Percentiles rank a stretch among this genome's conserved stretches.
phyloP scores from a whole-genome alignment of 169 alveolate genomes.

The Theileria orientalis region DNA sequence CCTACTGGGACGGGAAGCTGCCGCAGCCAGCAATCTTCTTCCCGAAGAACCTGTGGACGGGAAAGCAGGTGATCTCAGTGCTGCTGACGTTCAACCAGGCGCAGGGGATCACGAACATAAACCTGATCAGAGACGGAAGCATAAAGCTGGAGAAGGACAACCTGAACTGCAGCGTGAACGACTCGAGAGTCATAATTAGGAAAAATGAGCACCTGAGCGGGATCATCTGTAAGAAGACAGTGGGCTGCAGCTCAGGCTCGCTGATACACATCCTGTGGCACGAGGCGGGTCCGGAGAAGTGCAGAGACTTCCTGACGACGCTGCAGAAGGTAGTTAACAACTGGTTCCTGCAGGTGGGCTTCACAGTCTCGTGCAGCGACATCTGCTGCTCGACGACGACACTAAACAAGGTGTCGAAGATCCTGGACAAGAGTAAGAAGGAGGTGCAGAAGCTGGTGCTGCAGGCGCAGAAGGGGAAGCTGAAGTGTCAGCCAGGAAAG shows the following conservation, averaged over 20 bases:
- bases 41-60: constrained; percentile 98
- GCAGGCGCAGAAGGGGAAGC: constrained; percentile 93
- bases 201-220: constrained; percentile 97
- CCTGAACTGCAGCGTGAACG: constrained; percentile 48
- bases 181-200: constrained; percentile 87
- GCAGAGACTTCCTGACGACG: constrained; percentile 93
- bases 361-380: constrained; percentile 98
- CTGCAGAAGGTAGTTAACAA: constrained; percentile 94
- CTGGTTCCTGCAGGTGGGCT: constrained; percentile 96
- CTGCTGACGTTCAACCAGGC: constrained; percentile 87
- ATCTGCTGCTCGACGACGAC: constrained; percentile 93
- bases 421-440: constrained; percentile 81
- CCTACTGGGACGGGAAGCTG: constrained; percentile 94
- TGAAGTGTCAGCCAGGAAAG: constrained; percentile 98
- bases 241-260: constrained; percentile 97
- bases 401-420: constrained; percentile 84
- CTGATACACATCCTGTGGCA: constrained; percentile 96
- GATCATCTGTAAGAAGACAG: constrained; percentile 93
- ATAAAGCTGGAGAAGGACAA: constrained; percentile 36
- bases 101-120: constrained; percentile 53
- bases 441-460: constrained; percentile 83
- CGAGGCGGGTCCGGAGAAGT: constrained; percentile 96
- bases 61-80: constrained; percentile 97
- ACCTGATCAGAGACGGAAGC: constrained; percentile 57
- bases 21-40: constrained; percentile 97